Evolutionary conservation across 345 rosid genomes (phyloP).

Genomic region (Garcia nutans): DNA sequence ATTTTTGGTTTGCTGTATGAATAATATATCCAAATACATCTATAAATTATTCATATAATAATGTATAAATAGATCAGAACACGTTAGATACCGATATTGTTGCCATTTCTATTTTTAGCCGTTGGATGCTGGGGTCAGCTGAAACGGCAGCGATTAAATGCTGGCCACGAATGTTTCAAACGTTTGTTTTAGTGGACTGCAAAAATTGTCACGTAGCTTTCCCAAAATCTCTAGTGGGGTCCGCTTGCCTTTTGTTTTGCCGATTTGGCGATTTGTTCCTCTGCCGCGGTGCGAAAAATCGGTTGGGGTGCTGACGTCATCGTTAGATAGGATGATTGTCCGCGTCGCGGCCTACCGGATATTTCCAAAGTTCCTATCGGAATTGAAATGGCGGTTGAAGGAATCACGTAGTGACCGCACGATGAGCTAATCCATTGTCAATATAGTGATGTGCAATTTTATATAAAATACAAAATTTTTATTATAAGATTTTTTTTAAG

Average conservation of each 20-base stretch:
- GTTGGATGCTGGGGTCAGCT: conserved; percentile 1
- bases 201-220: conserved; percentile 16
- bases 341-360: background rate
- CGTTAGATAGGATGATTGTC: background rate
- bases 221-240: conserved; percentile 16
- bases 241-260: background rate
- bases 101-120: background rate
- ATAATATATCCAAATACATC: no score
- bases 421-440: no score
- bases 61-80: no score
- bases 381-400: background rate
- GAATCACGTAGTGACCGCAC: background rate
- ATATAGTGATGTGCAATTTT: no score
- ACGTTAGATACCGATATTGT: no score
- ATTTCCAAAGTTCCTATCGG: background rate
- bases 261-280: conserved; percentile 17
- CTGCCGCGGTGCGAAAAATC: background rate
- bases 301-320: conserved; percentile 29
- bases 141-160: background rate
- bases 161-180: conserved; percentile 4
- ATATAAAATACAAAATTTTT: no score
- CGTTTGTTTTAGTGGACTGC: conserved; percentile 20
- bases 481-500: no score
- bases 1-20: no score
- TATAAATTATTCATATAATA: no score